Evolutionary conservation across 805 yeast genomes (phyloP).

Genomic region (Barnettozyma siamensis): DNA sequence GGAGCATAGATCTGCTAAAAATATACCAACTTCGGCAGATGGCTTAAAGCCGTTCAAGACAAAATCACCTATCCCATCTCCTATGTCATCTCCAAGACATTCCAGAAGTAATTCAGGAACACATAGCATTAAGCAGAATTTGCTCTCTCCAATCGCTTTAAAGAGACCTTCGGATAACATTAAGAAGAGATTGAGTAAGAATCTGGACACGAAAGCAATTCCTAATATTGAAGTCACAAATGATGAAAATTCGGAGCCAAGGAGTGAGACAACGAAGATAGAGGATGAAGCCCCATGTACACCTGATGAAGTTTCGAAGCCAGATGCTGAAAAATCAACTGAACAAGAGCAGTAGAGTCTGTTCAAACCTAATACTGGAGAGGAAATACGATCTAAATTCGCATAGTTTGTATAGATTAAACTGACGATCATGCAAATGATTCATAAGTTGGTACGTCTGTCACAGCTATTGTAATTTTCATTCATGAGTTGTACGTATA

Average conservation of each 20-base stretch:
- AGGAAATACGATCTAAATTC: too few species aligned
- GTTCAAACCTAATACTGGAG: too few species aligned
- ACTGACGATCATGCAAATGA: too few species aligned
- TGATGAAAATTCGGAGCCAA: too few species aligned
- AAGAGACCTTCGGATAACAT: constrained; percentile 19
- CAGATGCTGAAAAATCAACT: too few species aligned
- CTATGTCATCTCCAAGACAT: constrained; percentile 16
- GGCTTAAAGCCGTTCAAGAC: constrained; percentile 23
- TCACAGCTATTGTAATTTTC: too few species aligned
- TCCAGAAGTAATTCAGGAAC: constrained; percentile 14
- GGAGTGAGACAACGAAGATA: too few species aligned
- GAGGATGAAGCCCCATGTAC: not conserved
- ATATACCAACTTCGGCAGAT: constrained; percentile 4
- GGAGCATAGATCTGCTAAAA: constrained; percentile 1
- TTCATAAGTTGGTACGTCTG: too few species aligned
- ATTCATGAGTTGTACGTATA: too few species aligned
- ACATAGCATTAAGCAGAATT: constrained; percentile 2
- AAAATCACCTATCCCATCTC: constrained; percentile 15
- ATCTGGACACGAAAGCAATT: not conserved
- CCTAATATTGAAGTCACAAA: not conserved
- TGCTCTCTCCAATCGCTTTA: constrained; percentile 6
- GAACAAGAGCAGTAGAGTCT: too few species aligned
- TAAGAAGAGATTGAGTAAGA: constrained; percentile 16
- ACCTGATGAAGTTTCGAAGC: too few species aligned
- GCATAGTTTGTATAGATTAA: too few species aligned